Evolutionary conservation across 2,329 filamentous ascomycete genomes (phyloP).

Genomic region (Xylariales sp.): DNA sequence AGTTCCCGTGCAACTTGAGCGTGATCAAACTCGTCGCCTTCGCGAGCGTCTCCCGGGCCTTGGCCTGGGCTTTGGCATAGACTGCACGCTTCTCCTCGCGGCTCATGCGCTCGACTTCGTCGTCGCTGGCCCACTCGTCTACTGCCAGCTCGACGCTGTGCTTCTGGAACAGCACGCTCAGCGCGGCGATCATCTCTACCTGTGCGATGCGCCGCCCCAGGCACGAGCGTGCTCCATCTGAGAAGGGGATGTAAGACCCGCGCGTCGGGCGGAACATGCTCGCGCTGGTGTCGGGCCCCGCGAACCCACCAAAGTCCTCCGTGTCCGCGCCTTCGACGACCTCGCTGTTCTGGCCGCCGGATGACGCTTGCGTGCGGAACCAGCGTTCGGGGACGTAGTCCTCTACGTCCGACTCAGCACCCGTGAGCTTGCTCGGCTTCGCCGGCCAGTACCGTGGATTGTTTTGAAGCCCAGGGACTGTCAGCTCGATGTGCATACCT

Average conservation of each 20-base stretch:
- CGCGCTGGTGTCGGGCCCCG: constrained; percentile 56
- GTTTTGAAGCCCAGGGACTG: constrained; percentile 53
- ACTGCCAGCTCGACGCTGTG: constrained; percentile 70
- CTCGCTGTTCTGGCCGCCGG: constrained; percentile 6
- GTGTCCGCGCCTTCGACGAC: constrained; percentile 29
- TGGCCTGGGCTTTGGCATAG: constrained; percentile 58
- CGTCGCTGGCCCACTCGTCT: constrained; percentile 50
- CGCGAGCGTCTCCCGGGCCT: constrained; percentile 46
- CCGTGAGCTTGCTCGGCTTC: constrained; percentile 37
- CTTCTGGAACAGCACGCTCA: constrained; percentile 51
- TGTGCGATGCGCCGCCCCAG: constrained; percentile 55
- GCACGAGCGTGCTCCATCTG: constrained; percentile 53
- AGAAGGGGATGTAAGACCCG: constrained; percentile 57
- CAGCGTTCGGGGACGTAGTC: constrained; percentile 71
- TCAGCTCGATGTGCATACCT: constrained; percentile 51
- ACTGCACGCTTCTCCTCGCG: constrained; percentile 40
- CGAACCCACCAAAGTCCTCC: constrained; percentile 55
- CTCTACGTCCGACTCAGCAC: constrained; percentile 51
- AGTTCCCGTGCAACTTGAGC: constrained; percentile 60
- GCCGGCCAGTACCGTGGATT: constrained; percentile 72
- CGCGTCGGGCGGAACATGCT: constrained; percentile 55
- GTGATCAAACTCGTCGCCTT: constrained; percentile 63
- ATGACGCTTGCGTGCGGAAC: constrained; percentile 42
- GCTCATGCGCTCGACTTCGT: constrained; percentile 49
- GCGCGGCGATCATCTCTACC: constrained; percentile 51